Conservation (phyloP, 2,329 filamentous ascomycete species). For the Colletotrichum chlorophyti region DNA sequence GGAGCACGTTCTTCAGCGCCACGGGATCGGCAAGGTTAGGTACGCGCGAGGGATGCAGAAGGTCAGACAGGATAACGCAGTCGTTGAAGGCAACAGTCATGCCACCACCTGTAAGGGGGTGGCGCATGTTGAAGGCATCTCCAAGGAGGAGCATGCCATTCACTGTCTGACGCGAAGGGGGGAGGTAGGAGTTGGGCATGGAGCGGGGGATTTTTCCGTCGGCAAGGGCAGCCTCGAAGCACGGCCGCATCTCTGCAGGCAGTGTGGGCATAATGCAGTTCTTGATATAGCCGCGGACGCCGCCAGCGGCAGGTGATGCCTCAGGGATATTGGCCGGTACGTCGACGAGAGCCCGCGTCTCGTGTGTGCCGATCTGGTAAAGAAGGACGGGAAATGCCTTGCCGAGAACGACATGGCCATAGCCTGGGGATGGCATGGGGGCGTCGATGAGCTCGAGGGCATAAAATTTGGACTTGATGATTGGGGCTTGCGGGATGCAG, state of each 20-base stretch:
- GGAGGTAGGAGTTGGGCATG: slow-evolving; percentile 97
- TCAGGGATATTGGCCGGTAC: slow-evolving; percentile 79
- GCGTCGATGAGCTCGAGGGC: slow-evolving; percentile 92
- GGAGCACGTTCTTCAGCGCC: slow-evolving; percentile 73
- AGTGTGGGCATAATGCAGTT: slow-evolving; percentile 82
- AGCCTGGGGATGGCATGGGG: slow-evolving; percentile 73
- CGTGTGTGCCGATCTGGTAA: slow-evolving; percentile 96
- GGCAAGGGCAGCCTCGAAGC: slow-evolving; percentile 78
- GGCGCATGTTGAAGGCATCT: slow-evolving; percentile 99
- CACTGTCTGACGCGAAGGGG: slow-evolving; percentile 66
- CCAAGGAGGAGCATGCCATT: slow-evolving; percentile 81
- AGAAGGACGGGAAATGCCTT: slow-evolving; percentile 80
- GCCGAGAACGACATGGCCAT: slow-evolving; percentile 88
- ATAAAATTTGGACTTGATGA: slow-evolving; percentile 88
- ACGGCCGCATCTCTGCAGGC: slow-evolving; percentile 73
- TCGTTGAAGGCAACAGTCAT: slow-evolving; percentile 99
- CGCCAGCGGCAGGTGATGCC: slow-evolving; percentile 76
- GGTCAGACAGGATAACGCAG: slow-evolving; percentile 75
- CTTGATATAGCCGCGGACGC: slow-evolving; percentile 82
- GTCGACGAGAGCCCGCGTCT: slow-evolving; percentile 90
- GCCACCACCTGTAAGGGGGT: slow-evolving; percentile 93
- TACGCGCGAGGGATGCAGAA: slow-evolving; percentile 74
- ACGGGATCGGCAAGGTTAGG: slow-evolving; percentile 72
- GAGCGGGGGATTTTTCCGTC: slow-evolving; percentile 76
- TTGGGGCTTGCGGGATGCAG: slow-evolving; percentile 70